Evolutionary conservation across 2,329 filamentous ascomycete genomes (phyloP), one percentile per base, ranked within the genome.

Genomic region (Colletotrichum coccodes): DNA sequence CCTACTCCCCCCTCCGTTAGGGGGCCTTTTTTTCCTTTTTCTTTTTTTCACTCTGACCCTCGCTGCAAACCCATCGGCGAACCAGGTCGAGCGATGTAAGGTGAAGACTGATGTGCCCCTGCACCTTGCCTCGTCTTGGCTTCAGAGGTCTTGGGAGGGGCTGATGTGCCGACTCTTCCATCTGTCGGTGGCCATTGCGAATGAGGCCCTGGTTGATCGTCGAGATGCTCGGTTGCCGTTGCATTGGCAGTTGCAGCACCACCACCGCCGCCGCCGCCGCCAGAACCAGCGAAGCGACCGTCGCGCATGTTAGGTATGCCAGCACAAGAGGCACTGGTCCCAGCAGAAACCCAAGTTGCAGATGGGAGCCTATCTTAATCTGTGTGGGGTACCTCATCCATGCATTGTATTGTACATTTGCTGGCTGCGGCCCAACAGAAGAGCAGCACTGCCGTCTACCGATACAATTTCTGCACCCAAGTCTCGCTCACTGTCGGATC

Each of bases 161-260:
- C 30, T 63, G 65, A 62, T 62, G 56, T 71, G 69, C 66, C 69
- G 69, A 70, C 62, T 66, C 46, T 70, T 71, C 69, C 69, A 70
- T 53, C 56, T 56, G 47, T 38, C 30, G 54, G 49, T 66, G 62
- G 44, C 49, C 56, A 46, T 34, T 34, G 40, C 54, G 54, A 60
- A 50, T 26, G 7, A 34, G 11, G 34, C 50, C 60, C 65, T 47
- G 38, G 68, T 69, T 52, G 69, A 71, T 71, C 64, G 34, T 64
- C 60, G 40, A 56, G 56, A 69, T 64, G 49, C 67, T 42, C 50
- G 42, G 60, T 47, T 66, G 50, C 66, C 30, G 54, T 62, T 54
- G 38, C 63, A 60, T 66, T 66, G 56, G 49, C 62, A 70, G 59
- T 47, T 70, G 58, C 67, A 63, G 40, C 28, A 53, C 40, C 40